Conservation (phyloP, 352 stramenopile species). For the Phytophthora sansomeana region DNA sequence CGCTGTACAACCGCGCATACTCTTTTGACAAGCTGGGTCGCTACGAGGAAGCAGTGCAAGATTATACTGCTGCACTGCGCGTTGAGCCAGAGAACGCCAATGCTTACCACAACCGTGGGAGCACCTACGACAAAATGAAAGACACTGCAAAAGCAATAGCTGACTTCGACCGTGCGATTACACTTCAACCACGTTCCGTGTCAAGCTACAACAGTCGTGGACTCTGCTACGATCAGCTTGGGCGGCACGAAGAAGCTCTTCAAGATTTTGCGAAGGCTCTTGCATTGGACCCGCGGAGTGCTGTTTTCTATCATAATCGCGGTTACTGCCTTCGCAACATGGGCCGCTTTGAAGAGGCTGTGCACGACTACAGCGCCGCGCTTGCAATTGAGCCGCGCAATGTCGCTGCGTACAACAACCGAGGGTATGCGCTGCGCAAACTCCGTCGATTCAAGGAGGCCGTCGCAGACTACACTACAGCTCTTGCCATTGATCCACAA, state of each 20-base stretch:
- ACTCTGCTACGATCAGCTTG: slow-evolving; percentile 79
- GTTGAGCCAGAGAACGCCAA: slow-evolving; percentile 82
- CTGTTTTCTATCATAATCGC: slow-evolving; percentile 88
- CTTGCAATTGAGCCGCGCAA: slow-evolving; percentile 73
- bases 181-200: slow-evolving; percentile 59
- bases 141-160: slow-evolving; percentile 60
- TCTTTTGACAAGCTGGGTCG: slow-evolving; percentile 84
- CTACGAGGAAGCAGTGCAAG: slow-evolving; percentile 67
- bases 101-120: slow-evolving; percentile 86
- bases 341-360: slow-evolving; percentile 71
- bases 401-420: slow-evolving; percentile 85
- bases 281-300: slow-evolving; percentile 71
- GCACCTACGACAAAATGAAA: slow-evolving; percentile 84
- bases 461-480: slow-evolving; percentile 78
- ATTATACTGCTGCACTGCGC: slow-evolving; percentile 79
- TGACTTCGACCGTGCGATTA: slow-evolving; percentile 76
- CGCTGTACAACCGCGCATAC: slow-evolving; percentile 90
- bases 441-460: slow-evolving; percentile 69
- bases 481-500: slow-evolving; percentile 71
- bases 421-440: slow-evolving; percentile 87
- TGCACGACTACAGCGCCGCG: slow-evolving; percentile 73
- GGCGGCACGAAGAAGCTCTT: slow-evolving; percentile 66
- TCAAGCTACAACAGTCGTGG: slow-evolving; percentile 87
- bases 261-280: slow-evolving; percentile 78
- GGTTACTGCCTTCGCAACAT: slow-evolving; percentile 88